phyloP scores from a whole-genome alignment of 2,329 filamentous ascomycete genomes.

The Trichoderma sp. region DNA sequence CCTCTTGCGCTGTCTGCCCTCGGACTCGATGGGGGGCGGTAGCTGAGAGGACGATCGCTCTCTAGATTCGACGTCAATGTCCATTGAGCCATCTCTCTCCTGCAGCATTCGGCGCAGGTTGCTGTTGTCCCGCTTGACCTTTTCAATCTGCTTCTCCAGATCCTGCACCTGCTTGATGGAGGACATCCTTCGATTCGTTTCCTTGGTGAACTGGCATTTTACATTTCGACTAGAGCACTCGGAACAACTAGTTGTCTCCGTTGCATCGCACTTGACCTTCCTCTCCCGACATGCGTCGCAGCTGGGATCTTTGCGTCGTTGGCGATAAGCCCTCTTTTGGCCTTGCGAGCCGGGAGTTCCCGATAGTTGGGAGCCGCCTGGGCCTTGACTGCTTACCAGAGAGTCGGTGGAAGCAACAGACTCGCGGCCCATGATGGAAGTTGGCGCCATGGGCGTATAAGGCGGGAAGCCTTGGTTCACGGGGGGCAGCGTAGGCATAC shows the following conservation, averaged over 20 bases:
- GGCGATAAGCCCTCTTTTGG: constrained; percentile 91
- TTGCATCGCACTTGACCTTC: constrained; percentile 89
- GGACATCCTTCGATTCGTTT: constrained; percentile 97
- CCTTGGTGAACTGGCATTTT: constrained; percentile 98
- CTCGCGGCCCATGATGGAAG: constrained; percentile 54
- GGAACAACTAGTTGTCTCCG: constrained; percentile 92
- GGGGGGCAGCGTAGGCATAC: constrained; percentile 50
- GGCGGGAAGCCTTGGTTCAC: constrained; percentile 49
- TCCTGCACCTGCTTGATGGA: constrained; percentile 99
- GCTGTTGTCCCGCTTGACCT: constrained; percentile 75
- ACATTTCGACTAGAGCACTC: constrained; percentile 96
- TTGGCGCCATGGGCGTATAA: constrained; percentile 50
- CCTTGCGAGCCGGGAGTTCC: constrained; percentile 53
- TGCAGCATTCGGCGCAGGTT: constrained; percentile 65
- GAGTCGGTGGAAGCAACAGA: constrained; percentile 59
- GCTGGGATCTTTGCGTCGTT: constrained; percentile 92
- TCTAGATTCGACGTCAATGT: constrained; percentile 44
- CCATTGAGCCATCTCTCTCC: constrained; percentile 49
- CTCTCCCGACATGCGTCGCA: constrained; percentile 93
- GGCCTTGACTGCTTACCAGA: constrained; percentile 51
- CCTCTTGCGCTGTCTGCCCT: constrained; percentile 61
- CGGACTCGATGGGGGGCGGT: constrained; percentile 59
- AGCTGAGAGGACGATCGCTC: constrained; percentile 54
- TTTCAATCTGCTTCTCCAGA: constrained; percentile 83
- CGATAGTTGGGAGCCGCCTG: constrained; percentile 32